phyloP scores from a whole-genome alignment of 495 filamentous ascomycete species.

The Corynascus novoguineensis region DNA sequence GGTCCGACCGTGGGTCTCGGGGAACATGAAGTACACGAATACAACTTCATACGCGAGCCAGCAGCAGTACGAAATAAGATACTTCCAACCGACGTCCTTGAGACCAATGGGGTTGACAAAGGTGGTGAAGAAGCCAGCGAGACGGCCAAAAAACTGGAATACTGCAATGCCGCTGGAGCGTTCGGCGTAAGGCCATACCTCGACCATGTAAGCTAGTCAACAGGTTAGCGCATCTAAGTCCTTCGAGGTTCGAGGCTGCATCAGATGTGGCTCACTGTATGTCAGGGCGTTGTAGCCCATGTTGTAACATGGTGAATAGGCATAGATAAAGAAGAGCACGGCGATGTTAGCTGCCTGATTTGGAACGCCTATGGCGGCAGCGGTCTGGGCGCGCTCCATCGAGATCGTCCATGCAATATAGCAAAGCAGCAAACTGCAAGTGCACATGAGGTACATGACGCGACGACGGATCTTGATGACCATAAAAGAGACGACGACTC shows the following conservation, averaged over 20 bases:
- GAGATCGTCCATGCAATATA: slow-evolving; percentile 58
- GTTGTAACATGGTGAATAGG: slow-evolving; percentile 59
- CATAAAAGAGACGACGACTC: slow-evolving; percentile 47
- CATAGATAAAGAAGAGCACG: slow-evolving; percentile 56
- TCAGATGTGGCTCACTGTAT: slow-evolving; percentile 47
- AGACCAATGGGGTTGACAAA: slow-evolving; percentile 64
- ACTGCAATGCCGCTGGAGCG: slow-evolving; percentile 57
- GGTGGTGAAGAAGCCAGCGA: slow-evolving; percentile 45
- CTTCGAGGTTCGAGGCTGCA: too few species aligned
- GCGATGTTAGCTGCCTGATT: slow-evolving; percentile 42
- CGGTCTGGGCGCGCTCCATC: slow-evolving; percentile 46
- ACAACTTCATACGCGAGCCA: slow-evolving; percentile 54
- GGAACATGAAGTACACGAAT: slow-evolving; percentile 61
- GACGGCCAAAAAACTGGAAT: slow-evolving; percentile 56
- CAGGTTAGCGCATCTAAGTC: background rate
- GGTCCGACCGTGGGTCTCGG: slow-evolving; percentile 56
- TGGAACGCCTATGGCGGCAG: slow-evolving; percentile 29
- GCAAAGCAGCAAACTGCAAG: slow-evolving; percentile 48
- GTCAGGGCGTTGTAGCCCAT: slow-evolving; percentile 65
- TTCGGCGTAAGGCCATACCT: slow-evolving; percentile 59
- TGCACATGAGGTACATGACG: slow-evolving; percentile 48
- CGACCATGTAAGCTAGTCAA: slow-evolving; percentile 43
- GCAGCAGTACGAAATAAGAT: slow-evolving; percentile 47
- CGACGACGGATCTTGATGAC: slow-evolving; percentile 50
- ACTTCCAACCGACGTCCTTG: slow-evolving; percentile 54